Percentiles rank a stretch among this genome's conserved stretches.
Conservation (phyloP, 176 grass and related monocot species). For the Cenchrus fungigraminus region DNA sequence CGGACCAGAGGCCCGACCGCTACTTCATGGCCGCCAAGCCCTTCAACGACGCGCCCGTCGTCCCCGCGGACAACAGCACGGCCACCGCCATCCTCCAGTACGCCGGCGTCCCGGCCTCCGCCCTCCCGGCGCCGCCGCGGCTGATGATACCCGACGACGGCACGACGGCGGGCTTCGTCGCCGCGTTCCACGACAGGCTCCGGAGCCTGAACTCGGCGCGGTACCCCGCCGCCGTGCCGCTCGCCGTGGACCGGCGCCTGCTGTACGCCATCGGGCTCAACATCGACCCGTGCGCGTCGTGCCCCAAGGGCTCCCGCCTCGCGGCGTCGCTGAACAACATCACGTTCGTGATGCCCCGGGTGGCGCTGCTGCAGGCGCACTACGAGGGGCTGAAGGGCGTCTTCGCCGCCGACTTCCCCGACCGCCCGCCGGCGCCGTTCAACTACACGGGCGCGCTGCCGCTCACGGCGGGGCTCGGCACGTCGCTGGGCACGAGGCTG, state of each 20-base stretch:
- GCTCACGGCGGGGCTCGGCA: slow-evolving; percentile 56
- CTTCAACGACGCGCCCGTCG: slow-evolving; percentile 44
- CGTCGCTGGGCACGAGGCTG: slow-evolving; percentile 54
- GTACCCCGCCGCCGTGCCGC: slow-evolving; percentile 49
- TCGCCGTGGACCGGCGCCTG: slow-evolving; percentile 51
- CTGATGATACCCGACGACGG: slow-evolving; percentile 8
- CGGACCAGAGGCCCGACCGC: slow-evolving; percentile 43
- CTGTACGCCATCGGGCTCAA: slow-evolving; percentile 63
- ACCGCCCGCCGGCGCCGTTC: slow-evolving; percentile 46
- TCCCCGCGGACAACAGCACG: slow-evolving; percentile 59
- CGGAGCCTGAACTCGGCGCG: slow-evolving; percentile 55
- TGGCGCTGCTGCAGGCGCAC: slow-evolving; percentile 61
- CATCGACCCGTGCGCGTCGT: slow-evolving; percentile 55
- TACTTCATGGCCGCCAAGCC: slow-evolving; percentile 61
- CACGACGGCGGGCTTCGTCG: slow-evolving; percentile 45
- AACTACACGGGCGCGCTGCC: slow-evolving; percentile 59
- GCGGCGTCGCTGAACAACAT: slow-evolving; percentile 72
- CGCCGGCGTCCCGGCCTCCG: slow-evolving; percentile 42
- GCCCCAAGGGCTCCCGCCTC: slow-evolving; percentile 48
- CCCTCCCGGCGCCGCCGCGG: slow-evolving; percentile 37
- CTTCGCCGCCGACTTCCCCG: slow-evolving; percentile 65
- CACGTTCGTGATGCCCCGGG: slow-evolving; percentile 62
- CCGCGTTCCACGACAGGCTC: slow-evolving; percentile 49
- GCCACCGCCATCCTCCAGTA: slow-evolving; percentile 70
- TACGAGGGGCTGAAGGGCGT: slow-evolving; percentile 47